Percentiles rank a stretch among this genome's conserved stretches.
These are phyloP conservation scores for Pseudogymnoascus sp. DNA, from an alignment of 2,329 filamentous ascomycete genomes.

Conservation along the genomic window DNA sequence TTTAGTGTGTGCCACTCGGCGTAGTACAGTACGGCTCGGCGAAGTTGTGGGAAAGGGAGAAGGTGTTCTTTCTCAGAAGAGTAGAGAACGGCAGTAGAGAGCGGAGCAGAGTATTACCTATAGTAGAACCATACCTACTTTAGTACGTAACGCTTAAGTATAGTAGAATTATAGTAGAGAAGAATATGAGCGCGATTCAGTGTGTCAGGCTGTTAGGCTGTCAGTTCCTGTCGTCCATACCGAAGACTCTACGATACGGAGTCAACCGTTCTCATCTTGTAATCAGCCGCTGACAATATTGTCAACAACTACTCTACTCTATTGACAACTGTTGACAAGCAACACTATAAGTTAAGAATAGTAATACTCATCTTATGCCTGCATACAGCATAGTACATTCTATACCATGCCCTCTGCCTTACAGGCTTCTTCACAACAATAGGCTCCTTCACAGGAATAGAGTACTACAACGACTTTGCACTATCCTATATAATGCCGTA, in stretches of 20 bases:
- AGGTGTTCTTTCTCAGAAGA: not conserved
- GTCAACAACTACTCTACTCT: too few species aligned
- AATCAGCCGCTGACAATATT: not conserved
- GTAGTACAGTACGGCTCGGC: not conserved
- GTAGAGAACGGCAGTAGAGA: not conserved
- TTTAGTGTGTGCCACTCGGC: not conserved
- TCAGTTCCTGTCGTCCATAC: not conserved
- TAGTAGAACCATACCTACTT: too few species aligned
- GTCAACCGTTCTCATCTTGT: not conserved
- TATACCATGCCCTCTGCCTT: not conserved
- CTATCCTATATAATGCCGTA: not conserved
- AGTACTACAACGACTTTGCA: not conserved
- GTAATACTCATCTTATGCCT: not conserved
- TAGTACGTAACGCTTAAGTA: too few species aligned
- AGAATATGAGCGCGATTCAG: too few species aligned
- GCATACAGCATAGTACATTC: not conserved
- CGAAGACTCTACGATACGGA: not conserved
- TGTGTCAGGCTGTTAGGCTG: not conserved
- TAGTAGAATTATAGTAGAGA: too few species aligned
- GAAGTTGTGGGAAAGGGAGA: not conserved
- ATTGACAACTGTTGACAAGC: not conserved
- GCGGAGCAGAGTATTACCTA: not conserved
- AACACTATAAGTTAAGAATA: not conserved
- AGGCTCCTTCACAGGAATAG: not conserved
- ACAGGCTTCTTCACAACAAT: not conserved